phyloP scores from a whole-genome alignment of 169 alveolate species.

The Plasmodium vinckei region DNA sequence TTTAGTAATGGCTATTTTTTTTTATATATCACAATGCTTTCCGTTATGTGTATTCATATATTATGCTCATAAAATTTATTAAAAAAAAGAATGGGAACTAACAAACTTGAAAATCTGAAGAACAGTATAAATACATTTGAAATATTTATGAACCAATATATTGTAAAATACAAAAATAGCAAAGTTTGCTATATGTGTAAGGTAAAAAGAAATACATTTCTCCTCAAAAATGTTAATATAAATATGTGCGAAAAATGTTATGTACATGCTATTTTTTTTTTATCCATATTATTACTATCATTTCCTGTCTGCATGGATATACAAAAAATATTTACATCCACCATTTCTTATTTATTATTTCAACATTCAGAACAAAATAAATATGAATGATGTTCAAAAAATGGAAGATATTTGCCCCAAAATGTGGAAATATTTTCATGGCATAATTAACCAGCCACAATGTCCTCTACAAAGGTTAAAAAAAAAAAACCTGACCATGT shows the following conservation, averaged over 20 bases:
- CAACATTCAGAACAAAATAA: constrained; percentile 25
- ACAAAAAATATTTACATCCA: neutral
- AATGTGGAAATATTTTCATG: constrained; percentile 71
- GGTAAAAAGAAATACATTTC: constrained; percentile 4
- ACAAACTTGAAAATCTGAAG: constrained; percentile 13
- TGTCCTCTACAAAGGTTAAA: constrained; percentile 64
- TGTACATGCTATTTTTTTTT: neutral
- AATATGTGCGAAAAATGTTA: neutral
- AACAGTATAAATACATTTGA: constrained; percentile 29
- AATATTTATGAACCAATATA: constrained; percentile 47
- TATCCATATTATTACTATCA: neutral
- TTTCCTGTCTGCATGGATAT: neutral
- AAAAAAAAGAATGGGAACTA: constrained; percentile 14
- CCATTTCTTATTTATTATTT: constrained; percentile 6
- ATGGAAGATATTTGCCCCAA: constrained; percentile 62
- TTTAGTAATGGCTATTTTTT: neutral
- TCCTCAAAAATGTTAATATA: neutral
- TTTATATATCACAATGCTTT: too few relatives aligned
- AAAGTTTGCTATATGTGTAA: constrained; percentile 53
- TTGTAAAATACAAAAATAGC: constrained; percentile 46
- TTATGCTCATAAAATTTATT: too few relatives aligned
- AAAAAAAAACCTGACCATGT: constrained; percentile 7
- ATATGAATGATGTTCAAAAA: constrained; percentile 33
- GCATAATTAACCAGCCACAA: constrained; percentile 60
- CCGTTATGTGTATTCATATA: too few relatives aligned